phyloP scores from a whole-genome alignment of 106 monocot genomes.

The Cymbidium sinense region DNA sequence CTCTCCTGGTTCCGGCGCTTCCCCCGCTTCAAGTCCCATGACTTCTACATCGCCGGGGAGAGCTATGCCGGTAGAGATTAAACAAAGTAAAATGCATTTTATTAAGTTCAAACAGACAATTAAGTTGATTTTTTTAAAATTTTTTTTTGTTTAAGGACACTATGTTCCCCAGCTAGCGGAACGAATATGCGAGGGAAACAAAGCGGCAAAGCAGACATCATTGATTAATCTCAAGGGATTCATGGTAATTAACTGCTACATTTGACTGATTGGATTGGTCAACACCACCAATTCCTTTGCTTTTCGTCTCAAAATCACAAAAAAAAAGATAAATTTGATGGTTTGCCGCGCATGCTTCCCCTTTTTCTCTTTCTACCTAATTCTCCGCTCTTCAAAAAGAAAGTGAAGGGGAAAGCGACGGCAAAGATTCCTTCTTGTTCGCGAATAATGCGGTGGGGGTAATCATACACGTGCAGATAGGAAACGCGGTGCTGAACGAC shows the following conservation, averaged over 20 bases:
- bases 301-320: not conserved
- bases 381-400: no score
- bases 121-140: not conserved
- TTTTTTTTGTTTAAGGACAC: conserved; percentile 42
- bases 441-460: no score
- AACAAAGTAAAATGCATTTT: not conserved
- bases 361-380: no score
- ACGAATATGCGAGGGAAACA: conserved; percentile 69
- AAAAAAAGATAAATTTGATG: not conserved
- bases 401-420: no score
- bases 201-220: conserved; percentile 22
- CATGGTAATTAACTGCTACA: conserved; percentile 38
- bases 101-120: not conserved
- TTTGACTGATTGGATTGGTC: no score
- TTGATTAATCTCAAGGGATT: conserved; percentile 74
- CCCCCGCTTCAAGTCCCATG: conserved; percentile 53
- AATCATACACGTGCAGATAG: conserved; percentile 44
- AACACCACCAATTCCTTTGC: not conserved
- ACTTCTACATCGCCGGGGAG: conserved; percentile 87
- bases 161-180: conserved; percentile 89
- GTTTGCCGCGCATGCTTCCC: not conserved
- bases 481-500: conserved; percentile 93
- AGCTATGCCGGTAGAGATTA: conserved; percentile 68
- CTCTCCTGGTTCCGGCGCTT: conserved; percentile 66
- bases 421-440: no score